phyloP scores from a whole-genome alignment of 1,139 yeast genomes.

The Geotrichum restrictum region DNA sequence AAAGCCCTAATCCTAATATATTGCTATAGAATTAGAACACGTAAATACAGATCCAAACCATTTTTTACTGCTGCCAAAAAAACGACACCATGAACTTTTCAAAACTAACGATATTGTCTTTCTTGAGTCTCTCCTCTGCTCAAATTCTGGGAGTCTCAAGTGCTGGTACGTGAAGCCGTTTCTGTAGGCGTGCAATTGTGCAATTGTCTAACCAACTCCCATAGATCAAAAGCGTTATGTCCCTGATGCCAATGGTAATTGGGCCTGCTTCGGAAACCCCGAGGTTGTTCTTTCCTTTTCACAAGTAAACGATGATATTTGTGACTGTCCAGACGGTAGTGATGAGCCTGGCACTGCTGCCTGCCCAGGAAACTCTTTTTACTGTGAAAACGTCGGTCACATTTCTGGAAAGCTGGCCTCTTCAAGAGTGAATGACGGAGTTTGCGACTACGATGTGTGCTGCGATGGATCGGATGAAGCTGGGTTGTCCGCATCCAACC shows the following conservation, averaged over 20 bases:
- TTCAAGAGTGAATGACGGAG: slow-evolving; percentile 76
- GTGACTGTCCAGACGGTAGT: slow-evolving; percentile 97
- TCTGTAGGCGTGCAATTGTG: neutral
- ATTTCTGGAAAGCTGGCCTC: slow-evolving; percentile 48
- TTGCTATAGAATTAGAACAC: slow-evolving; percentile 10
- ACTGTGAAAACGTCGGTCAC: slow-evolving; percentile 75
- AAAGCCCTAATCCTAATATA: slow-evolving; percentile 13
- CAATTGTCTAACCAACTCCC: neutral
- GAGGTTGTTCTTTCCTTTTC: slow-evolving; percentile 54
- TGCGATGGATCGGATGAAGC: slow-evolving; percentile 94
- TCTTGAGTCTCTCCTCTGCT: slow-evolving; percentile 12
- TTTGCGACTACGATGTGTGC: slow-evolving; percentile 83
- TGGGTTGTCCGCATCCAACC: slow-evolving; percentile 29
- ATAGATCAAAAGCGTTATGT: slow-evolving; percentile 48
- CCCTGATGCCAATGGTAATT: slow-evolving; percentile 50
- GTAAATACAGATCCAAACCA: slow-evolving; percentile 4
- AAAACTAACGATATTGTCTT: slow-evolving; percentile 10
- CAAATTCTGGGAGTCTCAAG: slow-evolving; percentile 16
- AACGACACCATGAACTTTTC: slow-evolving; percentile 8
- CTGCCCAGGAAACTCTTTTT: slow-evolving; percentile 57
- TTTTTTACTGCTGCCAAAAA: neutral
- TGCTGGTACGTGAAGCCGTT: slow-evolving; percentile 10
- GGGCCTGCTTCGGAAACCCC: slow-evolving; percentile 69
- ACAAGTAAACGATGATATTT: slow-evolving; percentile 79
- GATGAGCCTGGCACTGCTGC: slow-evolving; percentile 97